Conservation (phyloP, 140 eudicot genomes). For the Cichorium intybus region DNA sequence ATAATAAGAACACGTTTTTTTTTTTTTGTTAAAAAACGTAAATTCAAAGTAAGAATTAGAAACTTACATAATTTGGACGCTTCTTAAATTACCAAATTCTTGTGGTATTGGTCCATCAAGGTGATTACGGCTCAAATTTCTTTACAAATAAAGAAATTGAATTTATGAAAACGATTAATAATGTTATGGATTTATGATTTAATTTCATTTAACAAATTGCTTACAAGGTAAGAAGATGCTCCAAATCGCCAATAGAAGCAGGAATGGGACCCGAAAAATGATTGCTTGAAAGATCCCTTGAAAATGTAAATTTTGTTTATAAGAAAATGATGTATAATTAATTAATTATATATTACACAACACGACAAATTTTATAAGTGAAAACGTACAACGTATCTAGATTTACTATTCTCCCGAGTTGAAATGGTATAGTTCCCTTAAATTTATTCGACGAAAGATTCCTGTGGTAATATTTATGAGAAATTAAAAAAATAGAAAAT, state of each 20-base stretch:
- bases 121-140: constrained; percentile 78
- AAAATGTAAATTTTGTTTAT: neutral
- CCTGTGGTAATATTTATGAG: constrained; percentile 37
- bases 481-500: neutral
- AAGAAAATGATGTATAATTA: constrained; percentile 1
- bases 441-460: constrained; percentile 81
- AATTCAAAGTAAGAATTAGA: neutral
- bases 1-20: neutral
- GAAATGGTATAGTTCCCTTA: constrained; percentile 64
- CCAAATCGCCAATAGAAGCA: constrained; percentile 85
- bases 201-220: constrained; percentile 5
- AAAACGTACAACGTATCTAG: constrained; percentile 79
- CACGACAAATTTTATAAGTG: neutral
- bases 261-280: constrained; percentile 71
- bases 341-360: neutral
- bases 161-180: neutral
- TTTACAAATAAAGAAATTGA: neutral
- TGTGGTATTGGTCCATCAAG: constrained; percentile 67
- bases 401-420: constrained; percentile 73
- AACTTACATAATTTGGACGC: constrained; percentile 68
- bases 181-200: no score
- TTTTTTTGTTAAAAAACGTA: neutral
- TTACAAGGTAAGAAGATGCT: constrained; percentile 88
- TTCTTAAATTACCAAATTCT: constrained; percentile 84
- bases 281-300: constrained; percentile 86